A percentile compares a stretch with the other conserved stretches of the same genome.
Conservation (phyloP, 306 rosid species). For the Senna siamea region DNA sequence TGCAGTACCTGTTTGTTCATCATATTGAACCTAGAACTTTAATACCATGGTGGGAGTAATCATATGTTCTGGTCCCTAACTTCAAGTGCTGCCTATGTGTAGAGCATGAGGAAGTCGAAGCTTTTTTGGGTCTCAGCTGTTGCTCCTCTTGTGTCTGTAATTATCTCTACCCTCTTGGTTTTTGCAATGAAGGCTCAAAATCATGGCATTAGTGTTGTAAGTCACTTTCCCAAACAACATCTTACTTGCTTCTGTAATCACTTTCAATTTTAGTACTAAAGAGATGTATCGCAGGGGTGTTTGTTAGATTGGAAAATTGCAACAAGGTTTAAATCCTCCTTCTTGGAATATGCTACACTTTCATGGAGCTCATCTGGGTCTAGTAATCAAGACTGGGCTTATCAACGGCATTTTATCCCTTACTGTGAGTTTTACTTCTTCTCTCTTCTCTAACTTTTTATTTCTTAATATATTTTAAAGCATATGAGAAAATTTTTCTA, state of each 20-base stretch:
- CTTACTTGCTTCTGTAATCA: too few relatives aligned
- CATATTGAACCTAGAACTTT: not conserved
- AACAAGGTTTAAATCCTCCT: constrained; percentile 86
- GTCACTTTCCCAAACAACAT: too few relatives aligned
- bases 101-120: constrained; percentile 79
- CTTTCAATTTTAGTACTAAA: constrained; percentile 11
- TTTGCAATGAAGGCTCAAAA: constrained; percentile 71
- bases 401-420: constrained; percentile 93
- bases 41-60: not conserved
- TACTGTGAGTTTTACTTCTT: constrained; percentile 59
- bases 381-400: constrained; percentile 76
- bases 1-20: not conserved
- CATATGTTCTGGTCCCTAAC: not conserved
- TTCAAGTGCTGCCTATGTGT: constrained; percentile 6
- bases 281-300: constrained; percentile 16
- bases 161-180: constrained; percentile 76
- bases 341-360: constrained; percentile 78
- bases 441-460: not conserved
- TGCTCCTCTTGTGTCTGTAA: constrained; percentile 82
- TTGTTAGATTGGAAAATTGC: constrained; percentile 82
- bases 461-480: not conserved
- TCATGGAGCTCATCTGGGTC: constrained; percentile 59
- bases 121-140: constrained; percentile 97
- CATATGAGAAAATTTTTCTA: not conserved
- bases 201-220: constrained; percentile 86